phyloP scores from a whole-genome alignment of 1,284 basidiomycete genomes.

The Irpex sp. region DNA sequence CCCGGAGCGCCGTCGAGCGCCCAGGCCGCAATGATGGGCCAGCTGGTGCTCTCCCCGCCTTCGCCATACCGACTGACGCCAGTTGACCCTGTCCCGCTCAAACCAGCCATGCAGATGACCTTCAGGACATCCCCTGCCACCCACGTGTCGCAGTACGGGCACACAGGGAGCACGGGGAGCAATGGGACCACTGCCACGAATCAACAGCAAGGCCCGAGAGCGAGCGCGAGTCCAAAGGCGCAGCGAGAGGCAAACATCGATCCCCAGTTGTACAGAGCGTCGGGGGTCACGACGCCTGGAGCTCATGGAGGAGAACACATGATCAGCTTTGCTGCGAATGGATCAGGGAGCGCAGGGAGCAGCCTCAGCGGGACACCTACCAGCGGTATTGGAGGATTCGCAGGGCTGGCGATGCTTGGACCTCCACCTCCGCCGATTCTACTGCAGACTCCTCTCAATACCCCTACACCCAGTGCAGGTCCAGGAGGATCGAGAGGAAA shows the following conservation, averaged over 20 bases:
- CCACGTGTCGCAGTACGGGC: not conserved
- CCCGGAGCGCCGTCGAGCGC: not conserved
- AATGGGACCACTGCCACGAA: not conserved
- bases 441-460: slow-evolving; percentile 21
- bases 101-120: slow-evolving; percentile 1
- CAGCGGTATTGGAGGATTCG: not conserved
- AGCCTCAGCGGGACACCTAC: not conserved
- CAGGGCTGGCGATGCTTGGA: not conserved
- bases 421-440: slow-evolving; percentile 20
- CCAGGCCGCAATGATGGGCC: not conserved
- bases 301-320: not conserved
- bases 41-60: not conserved
- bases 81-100: not conserved
- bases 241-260: not conserved
- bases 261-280: not conserved
- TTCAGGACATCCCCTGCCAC: not conserved
- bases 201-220: not conserved
- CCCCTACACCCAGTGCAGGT: slow-evolving; percentile 37
- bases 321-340: not conserved
- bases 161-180: not conserved
- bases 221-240: not conserved
- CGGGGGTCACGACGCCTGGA: not conserved
- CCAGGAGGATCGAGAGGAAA: slow-evolving; percentile 39
- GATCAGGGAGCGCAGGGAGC: not conserved
- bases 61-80: not conserved